These are phyloP conservation scores for Triticum urartu DNA, from an alignment of 176 grass and related monocot genomes.

Conservation along the genomic window DNA sequence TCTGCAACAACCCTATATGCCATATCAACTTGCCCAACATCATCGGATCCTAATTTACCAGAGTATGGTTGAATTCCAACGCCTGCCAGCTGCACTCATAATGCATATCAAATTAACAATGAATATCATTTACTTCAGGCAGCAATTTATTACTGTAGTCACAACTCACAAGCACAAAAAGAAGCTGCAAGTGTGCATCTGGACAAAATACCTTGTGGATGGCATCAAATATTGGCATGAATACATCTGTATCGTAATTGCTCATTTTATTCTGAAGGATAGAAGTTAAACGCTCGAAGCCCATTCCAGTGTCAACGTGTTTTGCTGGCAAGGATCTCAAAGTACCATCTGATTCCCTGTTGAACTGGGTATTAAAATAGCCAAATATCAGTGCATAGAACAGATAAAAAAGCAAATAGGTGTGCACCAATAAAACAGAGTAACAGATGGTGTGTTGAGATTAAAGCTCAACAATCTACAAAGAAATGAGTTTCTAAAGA, in stretches of 20 bases:
- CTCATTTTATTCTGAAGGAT: slow-evolving; percentile 95
- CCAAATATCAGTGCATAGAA: background rate
- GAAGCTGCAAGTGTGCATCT: background rate
- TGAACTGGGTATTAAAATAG: slow-evolving; percentile 52
- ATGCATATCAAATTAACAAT: slow-evolving; percentile 23
- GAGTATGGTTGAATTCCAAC: slow-evolving; percentile 58
- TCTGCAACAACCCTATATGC: slow-evolving; percentile 93
- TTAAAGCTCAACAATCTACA: background rate
- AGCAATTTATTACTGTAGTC: background rate
- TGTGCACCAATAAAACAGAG: background rate
- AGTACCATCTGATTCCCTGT: slow-evolving; percentile 69
- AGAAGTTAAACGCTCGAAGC: slow-evolving; percentile 83
- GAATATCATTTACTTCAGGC: background rate
- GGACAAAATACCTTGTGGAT: slow-evolving; percentile 63
- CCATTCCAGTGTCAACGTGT: slow-evolving; percentile 92
- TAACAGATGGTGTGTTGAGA: background rate
- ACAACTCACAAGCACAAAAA: background rate
- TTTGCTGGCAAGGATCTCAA: slow-evolving; percentile 75
- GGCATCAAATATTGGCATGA: slow-evolving; percentile 77
- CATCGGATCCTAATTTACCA: slow-evolving; percentile 63
- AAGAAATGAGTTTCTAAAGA: background rate
- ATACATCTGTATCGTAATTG: slow-evolving; percentile 92
- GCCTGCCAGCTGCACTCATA: slow-evolving; percentile 51
- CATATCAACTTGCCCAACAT: slow-evolving; percentile 82
- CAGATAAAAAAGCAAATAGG: background rate